These are phyloP conservation scores for Boletus edulis DNA, from an alignment of 768 basidiomycete genomes.

Conservation along the genomic window DNA sequence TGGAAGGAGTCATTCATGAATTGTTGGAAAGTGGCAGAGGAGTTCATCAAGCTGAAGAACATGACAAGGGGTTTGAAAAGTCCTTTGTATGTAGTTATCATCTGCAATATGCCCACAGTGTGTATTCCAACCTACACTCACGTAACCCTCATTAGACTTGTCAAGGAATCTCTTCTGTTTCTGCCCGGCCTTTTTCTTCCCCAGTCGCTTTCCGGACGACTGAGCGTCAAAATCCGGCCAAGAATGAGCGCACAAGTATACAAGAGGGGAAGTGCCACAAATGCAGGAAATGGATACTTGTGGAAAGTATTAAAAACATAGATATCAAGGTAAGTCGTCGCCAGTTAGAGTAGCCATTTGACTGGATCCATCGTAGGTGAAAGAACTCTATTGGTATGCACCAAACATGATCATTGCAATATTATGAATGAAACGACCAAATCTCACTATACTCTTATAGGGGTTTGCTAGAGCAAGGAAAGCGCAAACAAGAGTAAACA, in stretches of 20 bases:
- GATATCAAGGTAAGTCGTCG: conserved; percentile 56
- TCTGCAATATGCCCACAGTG: conserved; percentile 80
- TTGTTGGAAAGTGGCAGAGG: no score
- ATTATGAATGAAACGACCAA: no score
- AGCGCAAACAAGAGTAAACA: no score
- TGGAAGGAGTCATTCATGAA: no score
- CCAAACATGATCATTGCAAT: not conserved
- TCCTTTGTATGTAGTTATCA: conserved; percentile 62
- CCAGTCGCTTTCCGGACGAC: conserved; percentile 59
- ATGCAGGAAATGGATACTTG: conserved; percentile 67
- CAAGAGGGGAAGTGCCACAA: conserved; percentile 77
- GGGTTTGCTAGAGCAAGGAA: no score
- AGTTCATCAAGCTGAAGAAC: no score
- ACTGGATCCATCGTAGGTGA: conserved; percentile 44
- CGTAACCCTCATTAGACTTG: conserved; percentile 1
- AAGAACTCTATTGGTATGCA: conserved; percentile 72
- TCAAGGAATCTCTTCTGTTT: conserved; percentile 67
- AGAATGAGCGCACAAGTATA: conserved; percentile 57
- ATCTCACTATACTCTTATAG: no score
- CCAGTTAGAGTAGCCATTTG: not conserved
- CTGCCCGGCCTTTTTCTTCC: conserved; percentile 74
- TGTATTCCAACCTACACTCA: conserved; percentile 3
- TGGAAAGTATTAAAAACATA: conserved; percentile 73
- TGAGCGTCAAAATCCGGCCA: conserved; percentile 45
- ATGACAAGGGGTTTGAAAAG: no score